Conservation (phyloP, 805 yeast genomes). For the Blastobotrys attinorum region DNA sequence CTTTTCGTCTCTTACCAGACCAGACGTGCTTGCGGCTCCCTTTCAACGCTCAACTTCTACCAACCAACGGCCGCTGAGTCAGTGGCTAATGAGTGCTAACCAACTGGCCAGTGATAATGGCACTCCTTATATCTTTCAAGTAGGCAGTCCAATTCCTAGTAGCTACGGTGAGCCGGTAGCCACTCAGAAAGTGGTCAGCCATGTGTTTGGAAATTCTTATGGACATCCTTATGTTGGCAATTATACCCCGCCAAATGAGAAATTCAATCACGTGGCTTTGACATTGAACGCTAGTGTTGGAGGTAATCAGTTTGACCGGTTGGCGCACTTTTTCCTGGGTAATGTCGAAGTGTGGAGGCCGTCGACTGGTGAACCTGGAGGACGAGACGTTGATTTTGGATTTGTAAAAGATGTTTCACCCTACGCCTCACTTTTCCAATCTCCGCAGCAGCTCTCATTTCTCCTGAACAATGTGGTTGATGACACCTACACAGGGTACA, state of each 20-base stretch:
- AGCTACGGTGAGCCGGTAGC: conserved; percentile 14
- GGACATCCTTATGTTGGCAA: conserved; percentile 24
- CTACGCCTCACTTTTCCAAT: conserved; percentile 43
- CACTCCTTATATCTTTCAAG: conserved; percentile 14
- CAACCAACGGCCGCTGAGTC: too few relatives aligned
- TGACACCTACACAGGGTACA: conserved; percentile 28
- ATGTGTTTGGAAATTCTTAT: conserved; percentile 29
- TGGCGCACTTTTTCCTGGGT: conserved; percentile 30
- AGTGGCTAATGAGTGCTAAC: too few relatives aligned
- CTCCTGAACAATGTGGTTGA: conserved; percentile 56
- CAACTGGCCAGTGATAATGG: background rate
- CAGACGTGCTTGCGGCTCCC: too few relatives aligned
- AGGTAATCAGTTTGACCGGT: conserved; percentile 33
- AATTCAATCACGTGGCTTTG: conserved; percentile 31
- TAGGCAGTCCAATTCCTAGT: conserved; percentile 6
- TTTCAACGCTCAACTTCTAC: too few relatives aligned
- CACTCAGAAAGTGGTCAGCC: conserved; percentile 16
- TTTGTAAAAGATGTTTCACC: conserved; percentile 57
- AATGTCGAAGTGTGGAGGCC: conserved; percentile 75
- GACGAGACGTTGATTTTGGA: conserved; percentile 30
- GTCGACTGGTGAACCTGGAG: conserved; percentile 69
- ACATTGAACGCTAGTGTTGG: conserved; percentile 25
- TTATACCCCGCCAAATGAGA: conserved; percentile 27
- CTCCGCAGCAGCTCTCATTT: conserved; percentile 36
- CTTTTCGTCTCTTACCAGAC: too few relatives aligned